Conservation (phyloP, 169 alveolate species). For the Plasmodium adleri region DNA sequence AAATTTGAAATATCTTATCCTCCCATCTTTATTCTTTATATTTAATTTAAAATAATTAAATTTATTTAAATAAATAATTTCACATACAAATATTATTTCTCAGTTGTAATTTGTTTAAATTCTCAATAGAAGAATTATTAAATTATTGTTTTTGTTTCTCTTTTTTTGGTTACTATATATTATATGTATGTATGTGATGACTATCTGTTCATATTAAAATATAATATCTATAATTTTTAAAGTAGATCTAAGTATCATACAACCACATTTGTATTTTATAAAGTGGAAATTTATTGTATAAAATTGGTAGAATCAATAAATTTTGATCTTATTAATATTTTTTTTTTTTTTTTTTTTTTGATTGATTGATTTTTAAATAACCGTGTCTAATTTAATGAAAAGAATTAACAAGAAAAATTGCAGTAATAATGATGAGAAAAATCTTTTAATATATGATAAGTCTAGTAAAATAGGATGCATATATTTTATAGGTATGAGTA, state of each 20-base stretch:
- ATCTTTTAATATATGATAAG: constrained; percentile 59
- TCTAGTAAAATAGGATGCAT: constrained; percentile 72
- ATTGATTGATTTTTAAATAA: not conserved
- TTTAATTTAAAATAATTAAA: too few relatives aligned
- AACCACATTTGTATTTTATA: constrained; percentile 3
- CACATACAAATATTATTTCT: too few relatives aligned
- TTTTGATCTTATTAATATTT: not conserved
- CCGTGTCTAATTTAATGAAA: not conserved
- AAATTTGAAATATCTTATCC: too few relatives aligned
- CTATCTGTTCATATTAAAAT: too few relatives aligned
- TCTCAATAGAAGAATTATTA: too few relatives aligned
- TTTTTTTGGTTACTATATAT: too few relatives aligned
- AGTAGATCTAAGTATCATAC: constrained; percentile 33
- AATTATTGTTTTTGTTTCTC: too few relatives aligned
- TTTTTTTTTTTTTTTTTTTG: not conserved
- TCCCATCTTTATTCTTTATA: too few relatives aligned
- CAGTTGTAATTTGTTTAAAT: too few relatives aligned
- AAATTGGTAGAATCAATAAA: not conserved
- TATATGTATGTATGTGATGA: too few relatives aligned
- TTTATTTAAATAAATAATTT: too few relatives aligned
- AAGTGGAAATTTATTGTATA: not conserved
- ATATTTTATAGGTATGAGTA: constrained; percentile 67
- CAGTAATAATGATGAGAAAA: constrained; percentile 31
- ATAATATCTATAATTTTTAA: not conserved
- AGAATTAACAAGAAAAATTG: constrained; percentile 16